Percentiles rank a stretch among this genome's conserved stretches.
Conservation (phyloP, 2,329 filamentous ascomycete species). For the Aureobasidium vineae region DNA sequence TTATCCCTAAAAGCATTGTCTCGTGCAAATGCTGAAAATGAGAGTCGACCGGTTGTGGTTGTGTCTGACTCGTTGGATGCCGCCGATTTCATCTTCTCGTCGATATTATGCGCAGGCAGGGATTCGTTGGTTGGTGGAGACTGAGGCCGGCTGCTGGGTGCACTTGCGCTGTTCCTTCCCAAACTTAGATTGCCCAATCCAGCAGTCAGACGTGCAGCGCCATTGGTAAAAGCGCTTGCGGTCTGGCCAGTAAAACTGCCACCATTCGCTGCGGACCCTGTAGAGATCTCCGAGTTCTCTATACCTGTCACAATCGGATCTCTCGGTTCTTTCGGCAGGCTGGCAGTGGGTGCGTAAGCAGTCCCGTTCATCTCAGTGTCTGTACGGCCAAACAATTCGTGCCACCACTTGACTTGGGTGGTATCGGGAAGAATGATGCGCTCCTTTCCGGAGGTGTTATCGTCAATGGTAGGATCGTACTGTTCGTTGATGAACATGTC, state of each 20-base stretch:
- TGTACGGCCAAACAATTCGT: conserved; percentile 77
- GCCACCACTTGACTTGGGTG: conserved; percentile 89
- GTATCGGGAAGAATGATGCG: conserved; percentile 74
- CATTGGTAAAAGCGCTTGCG: conserved; percentile 1
- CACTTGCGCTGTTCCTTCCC: conserved; percentile 9
- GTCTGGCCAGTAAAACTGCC: background rate
- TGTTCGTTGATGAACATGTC: conserved; percentile 78
- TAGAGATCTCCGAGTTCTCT: conserved; percentile 28
- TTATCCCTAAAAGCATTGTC: conserved; percentile 26
- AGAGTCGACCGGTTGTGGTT: background rate
- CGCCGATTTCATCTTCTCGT: background rate
- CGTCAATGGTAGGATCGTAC: conserved; percentile 73
- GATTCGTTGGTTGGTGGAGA: background rate
- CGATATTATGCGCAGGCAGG: background rate
- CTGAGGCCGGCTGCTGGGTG: background rate
- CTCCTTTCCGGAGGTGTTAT: conserved; percentile 75
- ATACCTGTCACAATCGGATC: conserved; percentile 29
- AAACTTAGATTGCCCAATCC: conserved; percentile 19
- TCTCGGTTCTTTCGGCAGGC: conserved; percentile 27
- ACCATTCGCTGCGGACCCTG: conserved; percentile 27
- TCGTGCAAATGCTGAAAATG: conserved; percentile 26
- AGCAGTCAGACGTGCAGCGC: conserved; percentile 19
- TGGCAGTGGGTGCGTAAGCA: conserved; percentile 24
- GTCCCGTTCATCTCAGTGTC: conserved; percentile 86
- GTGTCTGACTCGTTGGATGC: background rate